phyloP scores from a whole-genome alignment of 106 monocot genomes.

The Cymbidium sinense region DNA sequence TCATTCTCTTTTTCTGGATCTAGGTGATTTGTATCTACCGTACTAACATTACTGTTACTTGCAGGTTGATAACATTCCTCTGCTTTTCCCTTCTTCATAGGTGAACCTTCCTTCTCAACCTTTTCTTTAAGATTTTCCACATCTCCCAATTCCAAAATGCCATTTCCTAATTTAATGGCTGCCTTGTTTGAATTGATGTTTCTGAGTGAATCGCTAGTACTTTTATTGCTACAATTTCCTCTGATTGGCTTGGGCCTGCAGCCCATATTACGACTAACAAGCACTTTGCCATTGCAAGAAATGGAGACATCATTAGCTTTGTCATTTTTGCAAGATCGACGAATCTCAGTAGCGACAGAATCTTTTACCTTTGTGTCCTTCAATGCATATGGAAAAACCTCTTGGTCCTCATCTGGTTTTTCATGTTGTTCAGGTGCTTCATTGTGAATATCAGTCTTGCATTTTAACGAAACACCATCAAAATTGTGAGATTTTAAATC shows the following conservation, averaged over 20 bases:
- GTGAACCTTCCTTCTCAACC: conserved; percentile 3
- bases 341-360: conserved; percentile 9
- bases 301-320: not conserved
- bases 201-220: conserved; percentile 6
- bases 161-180: conserved; percentile 10
- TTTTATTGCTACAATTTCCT: conserved; percentile 11
- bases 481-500: conserved; percentile 7
- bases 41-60: conserved; percentile 9
- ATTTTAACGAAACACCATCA: conserved; percentile 13
- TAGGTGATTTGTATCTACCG: conserved; percentile 13
- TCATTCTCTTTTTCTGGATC: conserved; percentile 75
- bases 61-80: not conserved
- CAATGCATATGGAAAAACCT: conserved; percentile 6
- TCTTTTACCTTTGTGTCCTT: conserved; percentile 16
- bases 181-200: conserved; percentile 1
- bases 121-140: not conserved
- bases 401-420: conserved; percentile 3
- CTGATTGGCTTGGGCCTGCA: conserved; percentile 11
- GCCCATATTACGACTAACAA: conserved; percentile 37
- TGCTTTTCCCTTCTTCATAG: conserved; percentile 8
- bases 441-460: not conserved
- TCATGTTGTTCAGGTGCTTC: conserved; percentile 8
- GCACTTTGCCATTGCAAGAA: conserved; percentile 27
- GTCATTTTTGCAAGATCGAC: conserved; percentile 8
- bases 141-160: not conserved